phyloP scores from a whole-genome alignment of 129 eudicot species.

The Arctium minus region DNA sequence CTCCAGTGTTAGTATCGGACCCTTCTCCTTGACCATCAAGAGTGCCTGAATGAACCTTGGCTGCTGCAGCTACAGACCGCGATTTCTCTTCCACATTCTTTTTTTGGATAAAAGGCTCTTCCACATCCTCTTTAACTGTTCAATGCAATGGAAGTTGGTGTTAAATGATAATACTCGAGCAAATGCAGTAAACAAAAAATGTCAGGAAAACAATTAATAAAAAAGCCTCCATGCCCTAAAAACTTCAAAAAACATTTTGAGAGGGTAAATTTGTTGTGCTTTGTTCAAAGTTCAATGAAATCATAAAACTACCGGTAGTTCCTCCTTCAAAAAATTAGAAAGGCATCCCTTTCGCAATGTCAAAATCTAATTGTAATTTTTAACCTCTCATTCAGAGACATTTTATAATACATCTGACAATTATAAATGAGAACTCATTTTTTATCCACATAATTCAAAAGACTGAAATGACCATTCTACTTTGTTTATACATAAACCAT shows the following conservation, averaged over 20 bases:
- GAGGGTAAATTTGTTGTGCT: background rate
- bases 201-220: background rate
- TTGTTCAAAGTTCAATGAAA: background rate
- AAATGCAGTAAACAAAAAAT: background rate
- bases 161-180: background rate
- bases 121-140: slow-evolving; percentile 36
- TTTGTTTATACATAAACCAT: background rate
- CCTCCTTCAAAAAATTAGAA: background rate
- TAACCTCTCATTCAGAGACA: background rate
- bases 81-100: slow-evolving; percentile 33
- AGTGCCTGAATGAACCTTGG: slow-evolving; percentile 33
- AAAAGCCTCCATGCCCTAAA: background rate
- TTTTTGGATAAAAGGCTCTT: slow-evolving; percentile 30
- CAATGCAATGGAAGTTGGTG: background rate
- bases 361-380: background rate
- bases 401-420: background rate
- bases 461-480: background rate
- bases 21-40: slow-evolving; percentile 35
- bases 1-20: slow-evolving; percentile 39
- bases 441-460: background rate
- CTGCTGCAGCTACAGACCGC: slow-evolving; percentile 27
- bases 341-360: background rate
- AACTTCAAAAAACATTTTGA: background rate
- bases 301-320: background rate
- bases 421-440: background rate